Percentiles rank a stretch among this genome's conserved stretches.
Evolutionary conservation across 2,329 filamentous ascomycete species (phyloP).

Genomic region (Fusarium drepaniforme): DNA sequence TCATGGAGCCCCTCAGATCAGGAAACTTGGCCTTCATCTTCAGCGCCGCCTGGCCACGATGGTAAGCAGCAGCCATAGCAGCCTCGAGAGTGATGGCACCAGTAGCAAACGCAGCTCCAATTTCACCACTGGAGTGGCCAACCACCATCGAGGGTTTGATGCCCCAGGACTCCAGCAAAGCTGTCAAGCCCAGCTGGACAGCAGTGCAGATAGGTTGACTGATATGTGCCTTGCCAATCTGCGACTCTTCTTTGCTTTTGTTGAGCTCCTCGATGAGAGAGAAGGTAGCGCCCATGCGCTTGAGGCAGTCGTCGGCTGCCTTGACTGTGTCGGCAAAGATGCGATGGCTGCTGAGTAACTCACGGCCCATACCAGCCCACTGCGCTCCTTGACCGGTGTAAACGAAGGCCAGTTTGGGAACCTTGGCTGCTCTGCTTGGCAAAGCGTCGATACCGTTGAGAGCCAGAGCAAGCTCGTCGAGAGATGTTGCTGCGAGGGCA

Average conservation of each 20-base stretch:
- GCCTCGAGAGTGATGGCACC: constrained; percentile 30
- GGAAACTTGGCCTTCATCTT: not conserved
- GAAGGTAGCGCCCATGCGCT: constrained; percentile 4
- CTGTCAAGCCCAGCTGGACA: constrained; percentile 22
- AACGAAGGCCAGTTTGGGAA: constrained; percentile 13
- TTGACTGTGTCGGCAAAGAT: constrained; percentile 1
- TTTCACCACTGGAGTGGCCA: constrained; percentile 53
- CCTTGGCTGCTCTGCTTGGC: not conserved
- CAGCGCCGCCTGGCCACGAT: not conserved
- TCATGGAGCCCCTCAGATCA: not conserved
- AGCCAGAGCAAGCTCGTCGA: not conserved
- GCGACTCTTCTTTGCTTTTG: not conserved
- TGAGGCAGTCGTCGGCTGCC: not conserved
- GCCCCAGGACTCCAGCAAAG: constrained; percentile 25
- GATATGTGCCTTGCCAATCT: constrained; percentile 7
- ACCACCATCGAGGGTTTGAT: constrained; percentile 45
- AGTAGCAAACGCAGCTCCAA: constrained; percentile 51
- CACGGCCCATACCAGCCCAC: constrained; percentile 21
- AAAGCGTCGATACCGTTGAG: not conserved
- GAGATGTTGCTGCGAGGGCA: not conserved
- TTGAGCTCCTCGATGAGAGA: constrained; percentile 14
- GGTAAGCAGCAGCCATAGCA: constrained; percentile 47
- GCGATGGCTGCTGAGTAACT: not conserved
- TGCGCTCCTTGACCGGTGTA: constrained; percentile 33
- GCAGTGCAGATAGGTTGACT: constrained; percentile 21